Conservation (phyloP, 805 yeast genomes). For the Scheffersomyces lignosus region DNA sequence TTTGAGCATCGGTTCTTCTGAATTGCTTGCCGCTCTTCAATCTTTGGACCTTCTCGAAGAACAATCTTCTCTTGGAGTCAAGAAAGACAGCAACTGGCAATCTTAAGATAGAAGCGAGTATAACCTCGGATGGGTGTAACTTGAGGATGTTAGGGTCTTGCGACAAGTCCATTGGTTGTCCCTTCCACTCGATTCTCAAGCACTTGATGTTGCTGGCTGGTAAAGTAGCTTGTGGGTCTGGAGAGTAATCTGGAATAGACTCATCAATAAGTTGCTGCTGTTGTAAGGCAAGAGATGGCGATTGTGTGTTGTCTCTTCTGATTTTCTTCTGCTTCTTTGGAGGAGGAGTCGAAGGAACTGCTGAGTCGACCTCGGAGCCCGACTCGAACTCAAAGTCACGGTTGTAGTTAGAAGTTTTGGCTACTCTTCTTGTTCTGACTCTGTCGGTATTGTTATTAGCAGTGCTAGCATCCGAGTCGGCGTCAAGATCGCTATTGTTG, state of each 20-base stretch:
- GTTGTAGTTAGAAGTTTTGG: slow-evolving; percentile 29
- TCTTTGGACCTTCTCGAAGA: slow-evolving; percentile 84
- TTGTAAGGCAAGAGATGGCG: slow-evolving; percentile 35
- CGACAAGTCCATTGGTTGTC: slow-evolving; percentile 91
- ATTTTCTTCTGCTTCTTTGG: slow-evolving; percentile 44
- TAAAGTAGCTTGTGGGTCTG: slow-evolving; percentile 55
- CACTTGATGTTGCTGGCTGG: slow-evolving; percentile 68
- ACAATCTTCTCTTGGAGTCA: slow-evolving; percentile 68
- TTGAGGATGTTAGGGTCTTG: slow-evolving; percentile 69
- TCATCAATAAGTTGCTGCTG: slow-evolving; percentile 62
- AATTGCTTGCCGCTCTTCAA: slow-evolving; percentile 70
- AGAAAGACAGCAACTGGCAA: slow-evolving; percentile 83
- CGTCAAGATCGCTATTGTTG: slow-evolving; percentile 25
- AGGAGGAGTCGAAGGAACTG: slow-evolving; percentile 18
- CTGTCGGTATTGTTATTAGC: no score
- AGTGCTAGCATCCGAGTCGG: slow-evolving; percentile 18
- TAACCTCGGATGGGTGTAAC: slow-evolving; percentile 89
- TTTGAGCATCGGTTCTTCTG: slow-evolving; percentile 96
- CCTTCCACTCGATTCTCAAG: slow-evolving; percentile 94
- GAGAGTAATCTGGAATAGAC: slow-evolving; percentile 80
- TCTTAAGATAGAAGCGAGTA: slow-evolving; percentile 83
- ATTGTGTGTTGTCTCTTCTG: slow-evolving; percentile 23
- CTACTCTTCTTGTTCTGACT: slow-evolving; percentile 61
- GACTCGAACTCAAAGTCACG: slow-evolving; percentile 19
- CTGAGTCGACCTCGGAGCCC: slow-evolving; percentile 1